phyloP scores from a whole-genome alignment of 768 basidiomycete species.

The Fomitopsis serialis region DNA sequence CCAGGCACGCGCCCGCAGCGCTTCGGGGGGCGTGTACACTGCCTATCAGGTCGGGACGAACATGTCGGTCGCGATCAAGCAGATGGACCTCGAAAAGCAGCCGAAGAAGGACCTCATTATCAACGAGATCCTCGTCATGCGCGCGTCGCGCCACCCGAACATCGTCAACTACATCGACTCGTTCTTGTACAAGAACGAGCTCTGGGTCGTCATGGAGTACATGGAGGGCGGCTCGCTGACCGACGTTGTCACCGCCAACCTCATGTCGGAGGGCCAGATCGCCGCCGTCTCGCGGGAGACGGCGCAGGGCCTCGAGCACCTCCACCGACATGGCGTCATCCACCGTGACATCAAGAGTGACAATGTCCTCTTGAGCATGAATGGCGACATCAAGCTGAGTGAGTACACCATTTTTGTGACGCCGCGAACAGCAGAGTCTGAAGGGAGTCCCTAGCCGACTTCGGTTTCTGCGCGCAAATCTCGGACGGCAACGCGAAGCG shows the following conservation, averaged over 20 bases:
- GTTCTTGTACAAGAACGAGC: conserved; percentile 94
- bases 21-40: conserved; percentile 96
- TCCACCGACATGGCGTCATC: conserved; percentile 95
- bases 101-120: conserved; percentile 99
- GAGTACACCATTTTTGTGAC: conserved; percentile 29
- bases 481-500: conserved; percentile 88
- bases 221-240: conserved; percentile 97
- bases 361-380: conserved; percentile 88
- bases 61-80: conserved; percentile 94
- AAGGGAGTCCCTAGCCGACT: conserved; percentile 79
- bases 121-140: conserved; percentile 99
- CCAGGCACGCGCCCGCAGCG: conserved; percentile 40
- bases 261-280: conserved; percentile 99
- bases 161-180: conserved; percentile 99
- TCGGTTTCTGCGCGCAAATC: conserved; percentile 98
- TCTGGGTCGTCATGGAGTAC: conserved; percentile 99
- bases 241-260: conserved; percentile 90
- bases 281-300: conserved; percentile 94
- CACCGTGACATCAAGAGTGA: conserved; percentile 99
- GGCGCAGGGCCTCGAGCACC: conserved; percentile 86
- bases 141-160: conserved; percentile 93
- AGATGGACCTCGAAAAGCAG: conserved; percentile 99
- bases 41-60: conserved; percentile 97
- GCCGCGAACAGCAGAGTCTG: neutral
- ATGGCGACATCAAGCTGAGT: conserved; percentile 98